Conservation (phyloP, 306 rosid species). For the Begonia loranthoides region DNA sequence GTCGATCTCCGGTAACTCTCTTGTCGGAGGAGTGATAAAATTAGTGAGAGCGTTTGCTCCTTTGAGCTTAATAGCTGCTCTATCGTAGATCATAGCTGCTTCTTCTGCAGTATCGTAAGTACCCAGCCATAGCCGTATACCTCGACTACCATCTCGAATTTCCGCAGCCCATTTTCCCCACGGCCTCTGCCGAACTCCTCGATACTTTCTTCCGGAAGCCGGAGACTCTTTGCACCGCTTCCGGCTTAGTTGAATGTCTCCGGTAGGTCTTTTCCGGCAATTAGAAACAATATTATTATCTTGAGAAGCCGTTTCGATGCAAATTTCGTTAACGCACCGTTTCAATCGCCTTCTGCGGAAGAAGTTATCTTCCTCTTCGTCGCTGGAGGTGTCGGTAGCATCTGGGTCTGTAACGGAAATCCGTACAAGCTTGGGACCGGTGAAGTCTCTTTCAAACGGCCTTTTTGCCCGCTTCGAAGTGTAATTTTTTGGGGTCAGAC, state of each 20-base stretch:
- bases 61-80: slow-evolving; percentile 35
- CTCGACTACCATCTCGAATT: slow-evolving; percentile 41
- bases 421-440: slow-evolving; percentile 23
- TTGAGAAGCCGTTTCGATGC: slow-evolving; percentile 23
- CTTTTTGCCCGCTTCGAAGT: slow-evolving; percentile 3
- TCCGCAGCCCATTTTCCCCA: slow-evolving; percentile 88
- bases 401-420: slow-evolving; percentile 48
- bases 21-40: slow-evolving; percentile 27
- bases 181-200: slow-evolving; percentile 51
- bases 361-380: slow-evolving; percentile 14
- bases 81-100: slow-evolving; percentile 53
- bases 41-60: slow-evolving; percentile 50
- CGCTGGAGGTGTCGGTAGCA: slow-evolving; percentile 62
- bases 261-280: slow-evolving; percentile 18
- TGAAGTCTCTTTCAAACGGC: neutral
- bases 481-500: slow-evolving; percentile 18
- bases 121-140: slow-evolving; percentile 51
- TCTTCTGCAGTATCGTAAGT: slow-evolving; percentile 61
- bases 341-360: slow-evolving; percentile 38
- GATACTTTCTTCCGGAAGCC: slow-evolving; percentile 25
- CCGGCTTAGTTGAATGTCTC: neutral
- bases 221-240: slow-evolving; percentile 8
- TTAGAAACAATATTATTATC: neutral
- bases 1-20: slow-evolving; percentile 11
- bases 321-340: slow-evolving; percentile 40